Base-by-base conservation (phyloP, 306 rosid species). In the Myrica gale region DNA sequence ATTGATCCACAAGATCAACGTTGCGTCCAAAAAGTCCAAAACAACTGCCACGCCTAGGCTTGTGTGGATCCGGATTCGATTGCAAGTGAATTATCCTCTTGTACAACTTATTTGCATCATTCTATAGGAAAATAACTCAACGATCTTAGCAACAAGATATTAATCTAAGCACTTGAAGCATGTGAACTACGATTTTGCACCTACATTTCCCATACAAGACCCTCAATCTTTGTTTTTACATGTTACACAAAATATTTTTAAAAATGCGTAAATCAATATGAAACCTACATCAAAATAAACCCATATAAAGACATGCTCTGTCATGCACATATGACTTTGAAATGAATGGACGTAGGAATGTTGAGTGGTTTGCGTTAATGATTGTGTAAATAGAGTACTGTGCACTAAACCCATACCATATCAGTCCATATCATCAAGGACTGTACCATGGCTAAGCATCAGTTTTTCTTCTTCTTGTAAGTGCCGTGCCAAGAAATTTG, bases 11-110 rank as follows among this genome's bases (percentile, higher is more conserved):
- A 48, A 84, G 87, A 82, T 83, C 84, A 74, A 58, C 76, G 81
- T 87, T 84, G 67, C 16, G 79, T 78, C 91, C 79, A 69, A 87
- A 90, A 69, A 80, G 51, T 84, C 97, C 92, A 75, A 84, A 89
- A 76, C 85, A 71, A 74, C 79, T 32, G 39, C 86, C 68, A 61
- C 51, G 74, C 62, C 60, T 80, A 81, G 60, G 43, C 55, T 79
- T 77, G 68, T 60, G 62, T 61, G 78, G 87, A 56, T 71, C 57
- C 69, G 89, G 83, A 81, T 80, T 85, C 15, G 92, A 82, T 69
- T 68, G 90, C 78, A 89, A 80, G 73, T 73, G 86, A 72, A 66
- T 15, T 57, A 89, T 81, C 80, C 79, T 87, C 68, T 75, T 81
- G 80, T 84, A 87, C 53, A 88, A 20, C 16, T 76, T 76, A 68